A percentile compares a stretch with the other conserved stretches of the same genome.
Conservation (phyloP, 2,329 filamentous ascomycete genomes). For the Cadophora luteo-olivacea region DNA sequence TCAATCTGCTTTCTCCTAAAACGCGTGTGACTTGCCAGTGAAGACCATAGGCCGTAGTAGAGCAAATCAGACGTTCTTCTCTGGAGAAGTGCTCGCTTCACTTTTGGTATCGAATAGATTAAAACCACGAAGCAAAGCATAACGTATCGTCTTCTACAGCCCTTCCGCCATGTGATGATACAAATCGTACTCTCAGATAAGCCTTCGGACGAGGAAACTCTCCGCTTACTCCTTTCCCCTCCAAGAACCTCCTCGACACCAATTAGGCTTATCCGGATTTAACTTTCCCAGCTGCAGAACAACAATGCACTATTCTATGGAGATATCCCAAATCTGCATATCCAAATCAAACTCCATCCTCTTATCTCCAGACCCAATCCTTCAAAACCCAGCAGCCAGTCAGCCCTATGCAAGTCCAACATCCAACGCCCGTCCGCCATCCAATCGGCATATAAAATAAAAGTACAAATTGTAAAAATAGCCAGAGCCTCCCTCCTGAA, state of each 20-base stretch:
- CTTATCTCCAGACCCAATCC: neutral
- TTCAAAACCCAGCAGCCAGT: neutral
- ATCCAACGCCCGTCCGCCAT: too few relatives aligned
- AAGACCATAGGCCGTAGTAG: too few relatives aligned
- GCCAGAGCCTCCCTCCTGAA: slow-evolving; percentile 1
- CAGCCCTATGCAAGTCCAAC: neutral
- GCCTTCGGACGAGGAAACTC: neutral
- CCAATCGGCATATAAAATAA: too few relatives aligned
- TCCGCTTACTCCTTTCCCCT: neutral
- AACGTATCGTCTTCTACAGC: neutral
- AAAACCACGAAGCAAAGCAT: too few relatives aligned
- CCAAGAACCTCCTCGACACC: neutral
- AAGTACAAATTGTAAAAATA: neutral
- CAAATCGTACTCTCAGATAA: neutral
- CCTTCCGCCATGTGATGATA: neutral
- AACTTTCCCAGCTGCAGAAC: neutral
- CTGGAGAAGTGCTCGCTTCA: too few relatives aligned
- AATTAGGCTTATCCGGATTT: neutral
- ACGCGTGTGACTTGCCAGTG: too few relatives aligned
- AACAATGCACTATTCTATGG: neutral
- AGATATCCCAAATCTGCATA: neutral
- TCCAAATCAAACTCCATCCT: neutral
- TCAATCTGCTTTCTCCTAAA: too few relatives aligned
- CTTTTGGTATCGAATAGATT: too few relatives aligned
- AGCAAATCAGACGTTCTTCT: too few relatives aligned